Evolutionary conservation across 768 basidiomycete genomes (phyloP).

Genomic region (Leucogyrophana mollusca): DNA sequence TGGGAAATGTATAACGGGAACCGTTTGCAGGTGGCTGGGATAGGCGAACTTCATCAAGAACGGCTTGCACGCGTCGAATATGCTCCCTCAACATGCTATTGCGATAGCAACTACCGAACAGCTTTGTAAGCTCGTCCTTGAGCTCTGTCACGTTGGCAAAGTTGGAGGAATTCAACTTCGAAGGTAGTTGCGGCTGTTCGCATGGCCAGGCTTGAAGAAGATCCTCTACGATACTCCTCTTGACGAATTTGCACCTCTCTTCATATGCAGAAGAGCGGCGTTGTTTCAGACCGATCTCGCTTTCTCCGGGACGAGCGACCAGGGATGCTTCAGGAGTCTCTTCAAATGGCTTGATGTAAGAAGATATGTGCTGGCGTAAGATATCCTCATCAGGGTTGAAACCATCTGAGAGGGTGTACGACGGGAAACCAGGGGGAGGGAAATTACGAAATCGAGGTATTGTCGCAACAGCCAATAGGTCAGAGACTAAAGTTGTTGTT

Average conservation of each 20-base stretch:
- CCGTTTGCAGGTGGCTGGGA: too few species aligned
- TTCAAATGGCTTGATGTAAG: not conserved
- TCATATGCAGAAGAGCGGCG: not conserved
- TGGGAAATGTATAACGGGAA: too few species aligned
- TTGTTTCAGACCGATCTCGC: not conserved
- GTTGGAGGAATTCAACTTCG: not conserved
- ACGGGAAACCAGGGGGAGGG: conserved; percentile 7
- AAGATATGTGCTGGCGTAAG: not conserved
- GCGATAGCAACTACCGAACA: conserved; percentile 15
- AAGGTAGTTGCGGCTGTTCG: conserved; percentile 1
- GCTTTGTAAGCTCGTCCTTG: not conserved
- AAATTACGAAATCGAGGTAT: conserved; percentile 7
- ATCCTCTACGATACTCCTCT: not conserved
- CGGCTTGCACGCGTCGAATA: conserved; percentile 8
- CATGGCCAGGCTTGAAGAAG: conserved; percentile 15
- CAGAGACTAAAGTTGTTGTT: conserved; percentile 15
- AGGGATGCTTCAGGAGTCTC: conserved; percentile 7
- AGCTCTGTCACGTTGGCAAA: conserved; percentile 4
- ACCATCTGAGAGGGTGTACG: conserved; percentile 9
- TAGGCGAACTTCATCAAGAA: conserved; percentile 5
- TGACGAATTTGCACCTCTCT: not conserved
- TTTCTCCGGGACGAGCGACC: not conserved
- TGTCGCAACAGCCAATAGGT: conserved; percentile 28
- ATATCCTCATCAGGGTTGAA: not conserved
- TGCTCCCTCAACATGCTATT: conserved; percentile 11